Evolutionary conservation across 495 filamentous ascomycete genomes (phyloP), one percentile per base, ranked within the genome.

Genomic region (Xylaria castorea): DNA sequence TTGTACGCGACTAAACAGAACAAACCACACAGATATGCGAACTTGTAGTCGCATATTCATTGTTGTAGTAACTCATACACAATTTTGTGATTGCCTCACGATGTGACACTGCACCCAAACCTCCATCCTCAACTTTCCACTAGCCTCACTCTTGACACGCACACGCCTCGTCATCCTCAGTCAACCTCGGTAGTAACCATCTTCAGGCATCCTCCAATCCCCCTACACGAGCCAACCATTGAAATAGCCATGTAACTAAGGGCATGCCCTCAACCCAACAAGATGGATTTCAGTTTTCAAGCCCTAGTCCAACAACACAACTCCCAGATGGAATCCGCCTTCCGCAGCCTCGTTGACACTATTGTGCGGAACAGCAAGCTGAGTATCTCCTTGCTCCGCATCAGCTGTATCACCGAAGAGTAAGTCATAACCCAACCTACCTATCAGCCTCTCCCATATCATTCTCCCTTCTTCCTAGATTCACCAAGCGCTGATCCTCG

Each of bases 301-400:
- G 51, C 51, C 36, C 27, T 75, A 34, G 32, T 76, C 25, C 48
- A 53, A 6, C 40, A 58, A 2, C 63, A 75, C 25, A 34, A 18
- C 20, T 14, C 22, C 8, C 7, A 72, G 16, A 78, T 75, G 77
- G 71, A 75, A 7, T 2, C 27, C 34, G 77, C 67, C 30, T 75
- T 78, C 44, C 71, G 71, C 48, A 25, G 44, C 12, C 55, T 77
- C 14, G 50, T 75, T 14, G 72, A 74, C 18, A 65, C 69, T 42
- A 67, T 81, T 36, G 38, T 78, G n/a, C 74, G 74, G 40, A 16
- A 74, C n/a, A 80, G 78, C 71, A 77, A 74, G 58, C 51, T 81
- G 57, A 72, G 75, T 11, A 69, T 81, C 22, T 51, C 60, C 38
- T 36, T 74, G 46, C 77, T 81, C 46, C 77, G 77, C 32, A 81